Base-by-base conservation (phyloP, 129 eudicot species). In the Centrapalus pauciflorus region DNA sequence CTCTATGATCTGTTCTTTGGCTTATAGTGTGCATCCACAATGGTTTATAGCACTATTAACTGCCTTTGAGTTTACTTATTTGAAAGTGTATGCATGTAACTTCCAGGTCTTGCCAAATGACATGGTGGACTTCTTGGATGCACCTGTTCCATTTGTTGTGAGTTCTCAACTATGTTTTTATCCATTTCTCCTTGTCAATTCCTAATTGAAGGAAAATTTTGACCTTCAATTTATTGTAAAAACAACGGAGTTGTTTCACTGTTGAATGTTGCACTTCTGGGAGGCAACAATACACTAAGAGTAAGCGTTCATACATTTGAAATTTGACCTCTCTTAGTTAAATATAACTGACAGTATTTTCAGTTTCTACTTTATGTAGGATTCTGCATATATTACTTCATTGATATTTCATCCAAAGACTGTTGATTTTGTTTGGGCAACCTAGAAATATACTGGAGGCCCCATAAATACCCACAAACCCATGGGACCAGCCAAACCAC, bases 101-200 rank as follows among this genome's bases (percentile, higher is more conserved):
- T 66, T 62, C 38, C 90, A 94, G 99, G 85, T 94, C 48, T 79
- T 94, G 79, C 99, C 99, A 20, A 82, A 89, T 75, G 95, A 94
- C 89, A 94, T 94, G 99, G 78, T 84, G 80, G 99, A 94, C 76
- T 94, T 94, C 77, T 70, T 94, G 82, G 99, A 94, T 79, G 99
- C 99, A 64, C 99, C 99, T 60, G 99, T 94, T 65, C 99, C 99
- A 7, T 94, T 78, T 71, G 75, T 94, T 51, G 99, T 94, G 75
- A 86, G 95, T 84, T 73, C 62, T 54, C 46, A 30, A 19, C 10
- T 52, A 7, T 12, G 12, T 9, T 24, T 33, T 2, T 61, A n/a
- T 28, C 2, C 4, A 26, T 4, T 20, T 5, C 9, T 37, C 10
- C 19, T 61, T 61, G 16, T 7, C 0, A 61, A 6, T n/a, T 33